Evolutionary conservation across 768 basidiomycete genomes (phyloP).

Genomic region (Coprinopsis strossmayeri): DNA sequence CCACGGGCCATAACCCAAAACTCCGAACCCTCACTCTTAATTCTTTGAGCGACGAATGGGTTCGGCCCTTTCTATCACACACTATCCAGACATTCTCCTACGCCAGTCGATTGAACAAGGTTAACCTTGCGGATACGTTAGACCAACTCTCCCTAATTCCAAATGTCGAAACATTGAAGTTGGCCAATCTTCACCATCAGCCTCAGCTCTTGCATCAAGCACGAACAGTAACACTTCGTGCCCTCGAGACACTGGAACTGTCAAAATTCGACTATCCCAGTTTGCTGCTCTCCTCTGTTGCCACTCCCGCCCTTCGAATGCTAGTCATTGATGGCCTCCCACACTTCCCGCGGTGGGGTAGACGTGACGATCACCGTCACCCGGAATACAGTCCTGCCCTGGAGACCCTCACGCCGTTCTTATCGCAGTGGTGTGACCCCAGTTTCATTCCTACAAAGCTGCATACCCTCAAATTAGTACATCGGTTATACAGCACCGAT

Average conservation of each 20-base stretch:
- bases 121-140: background rate
- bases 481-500: constrained; percentile 17
- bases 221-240: constrained; percentile 12
- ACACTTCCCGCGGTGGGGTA: background rate
- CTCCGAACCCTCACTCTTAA: background rate
- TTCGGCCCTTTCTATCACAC: constrained; percentile 21
- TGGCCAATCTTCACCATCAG: background rate
- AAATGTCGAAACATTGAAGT: background rate
- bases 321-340: constrained; percentile 16
- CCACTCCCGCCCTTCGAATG: constrained; percentile 18
- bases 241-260: constrained; percentile 17
- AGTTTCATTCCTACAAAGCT: constrained; percentile 16
- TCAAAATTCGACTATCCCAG: constrained; percentile 11
- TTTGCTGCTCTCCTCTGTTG: constrained; percentile 16
- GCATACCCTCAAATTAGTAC: constrained; percentile 21
- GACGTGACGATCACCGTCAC: too few relatives aligned
- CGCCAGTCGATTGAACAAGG: background rate
- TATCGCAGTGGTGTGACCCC: constrained; percentile 23
- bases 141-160: constrained; percentile 11
- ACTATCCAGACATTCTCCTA: constrained; percentile 18
- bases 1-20: too few relatives aligned
- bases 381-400: too few relatives aligned
- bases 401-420: constrained; percentile 15
- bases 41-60: constrained; percentile 11
- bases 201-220: background rate